phyloP scores from a whole-genome alignment of 2,329 filamentous ascomycete species.

The Diplodia corticola region DNA sequence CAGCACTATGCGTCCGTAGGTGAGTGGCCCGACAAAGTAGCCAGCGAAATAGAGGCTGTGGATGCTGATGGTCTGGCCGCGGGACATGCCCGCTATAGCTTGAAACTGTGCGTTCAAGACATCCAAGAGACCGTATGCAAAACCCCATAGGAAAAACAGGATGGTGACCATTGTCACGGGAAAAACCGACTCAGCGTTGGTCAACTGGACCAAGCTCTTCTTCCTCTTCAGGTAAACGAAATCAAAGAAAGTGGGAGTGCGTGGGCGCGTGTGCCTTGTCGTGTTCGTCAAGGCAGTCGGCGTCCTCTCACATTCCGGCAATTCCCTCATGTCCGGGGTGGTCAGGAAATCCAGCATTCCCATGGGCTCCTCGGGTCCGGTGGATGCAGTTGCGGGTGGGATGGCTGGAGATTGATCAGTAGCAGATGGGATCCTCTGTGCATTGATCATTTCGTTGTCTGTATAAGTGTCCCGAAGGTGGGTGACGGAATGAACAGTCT shows the following conservation, averaged over 20 bases:
- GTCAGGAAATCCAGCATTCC: constrained; percentile 57
- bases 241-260: constrained; percentile 64
- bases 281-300: constrained; percentile 40
- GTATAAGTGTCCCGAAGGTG: constrained; percentile 33
- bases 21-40: constrained; percentile 69
- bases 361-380: constrained; percentile 34
- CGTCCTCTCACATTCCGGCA: constrained; percentile 38
- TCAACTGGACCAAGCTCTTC: constrained; percentile 70
- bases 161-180: constrained; percentile 75
- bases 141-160: constrained; percentile 85
- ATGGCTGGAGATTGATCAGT: not conserved
- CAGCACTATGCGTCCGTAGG: constrained; percentile 62
- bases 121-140: constrained; percentile 85
- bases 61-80: constrained; percentile 64
- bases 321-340: constrained; percentile 46
- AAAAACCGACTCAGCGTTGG: constrained; percentile 64
- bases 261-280: constrained; percentile 37
- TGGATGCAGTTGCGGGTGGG: constrained; percentile 3
- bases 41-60: constrained; percentile 71
- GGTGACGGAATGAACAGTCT: constrained; percentile 26
- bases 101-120: constrained; percentile 74
- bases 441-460: constrained; percentile 17
- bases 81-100: constrained; percentile 60
- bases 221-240: constrained; percentile 68
- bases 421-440: constrained; percentile 18